Base-by-base conservation (phyloP, 2,329 filamentous ascomycete species). In the Gnomoniopsis smithogilvyi region DNA sequence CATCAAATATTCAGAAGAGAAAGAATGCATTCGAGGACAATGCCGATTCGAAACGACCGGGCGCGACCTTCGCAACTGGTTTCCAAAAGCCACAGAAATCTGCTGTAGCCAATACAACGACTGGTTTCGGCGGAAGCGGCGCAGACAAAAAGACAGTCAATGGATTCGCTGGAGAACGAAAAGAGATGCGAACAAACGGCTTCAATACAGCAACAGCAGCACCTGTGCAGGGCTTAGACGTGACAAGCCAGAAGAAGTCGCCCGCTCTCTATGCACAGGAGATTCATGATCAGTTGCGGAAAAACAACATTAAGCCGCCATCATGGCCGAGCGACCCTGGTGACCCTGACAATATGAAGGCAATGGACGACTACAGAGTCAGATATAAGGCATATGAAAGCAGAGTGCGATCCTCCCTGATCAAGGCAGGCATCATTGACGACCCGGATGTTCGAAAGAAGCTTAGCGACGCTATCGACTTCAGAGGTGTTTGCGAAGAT, bases 401-500 rank as follows among this genome's bases (percentile, higher is more conserved):
- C 56, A 80, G 78, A 62, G 84, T 81, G 8, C 81, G 86, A 52
- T 74, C 76, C 15, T 82, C 81, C 3, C 72, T 89, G 46, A 84
- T 86, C 58, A 81, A 78, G 61, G 83, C 80, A 15, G 82, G 81
- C 12, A 73, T 87, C 8, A 84, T 89, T 58, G 86, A 89, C 69
- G 84, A 89, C 63, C 86, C 86, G 2, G 81, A 86, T 34, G 82
- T 85, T 65, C 81, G 81, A 57, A 85, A 86, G 66, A 80, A 78
- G 19, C 76, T 89, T 8, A 78, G 83, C 59, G 81, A 89, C 67
- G 86, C 86, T 7, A 83, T 89, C 51, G 80, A 83, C 46, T 89
- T 89, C 67, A 85, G 85, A 67, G 86, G 86, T 15, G 87, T 86
- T 49, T 88, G 85, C 65, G 83, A 88, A 65, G 83, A 87, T 26